Evolutionary conservation across 129 eudicot genomes (phyloP), one percentile per base, ranked within the genome.

Genomic region (Scalesia atractyloides): DNA sequence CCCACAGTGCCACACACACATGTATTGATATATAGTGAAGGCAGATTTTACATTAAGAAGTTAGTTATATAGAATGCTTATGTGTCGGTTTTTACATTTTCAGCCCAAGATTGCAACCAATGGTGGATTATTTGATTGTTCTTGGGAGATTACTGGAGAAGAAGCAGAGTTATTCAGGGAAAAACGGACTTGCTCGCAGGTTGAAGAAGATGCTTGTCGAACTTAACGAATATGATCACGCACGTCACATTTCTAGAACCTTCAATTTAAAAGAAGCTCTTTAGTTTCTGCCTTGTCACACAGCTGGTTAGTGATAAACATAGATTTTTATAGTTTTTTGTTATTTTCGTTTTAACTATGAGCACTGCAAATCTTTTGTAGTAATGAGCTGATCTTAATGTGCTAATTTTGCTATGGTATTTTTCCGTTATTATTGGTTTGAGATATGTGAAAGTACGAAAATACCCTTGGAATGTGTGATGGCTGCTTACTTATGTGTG

Each of bases 191-290:
- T 46, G 98, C 94, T 62, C 91, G 97, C 41, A 81, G 97, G 33
- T 64, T 94, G 82, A 94, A 86, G 95, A 94, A 85, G 87, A 82
- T 94, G 98, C 91, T 94, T 41, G 97, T 89, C 64, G 97, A 94
- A 61, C 85, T 90, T 39, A 94, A 94, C 30, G 89, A 90, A 66
- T 94, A 94, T 18, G 98, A 94, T 73, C 89, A 84, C 62, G 98
- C 97, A 41, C 85, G 97, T 58, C 73, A 80, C 17, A 66, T 94
- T 4, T 87, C 86, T 7, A 87, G 88, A 84, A 94, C 91, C 44
- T 94, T 94, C 66, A 84, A 87, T 81, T 83, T 94, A 53, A 90
- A 84, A 83, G 98, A 94, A 80, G 97, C 98, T 8, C 81, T 94
- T 2, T 94, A 72, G 79, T 76, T 51, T 41, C 41, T 53, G 13